Evolutionary conservation across 2,329 filamentous ascomycete genomes (phyloP).

Genomic region (Neonectria coccinea): DNA sequence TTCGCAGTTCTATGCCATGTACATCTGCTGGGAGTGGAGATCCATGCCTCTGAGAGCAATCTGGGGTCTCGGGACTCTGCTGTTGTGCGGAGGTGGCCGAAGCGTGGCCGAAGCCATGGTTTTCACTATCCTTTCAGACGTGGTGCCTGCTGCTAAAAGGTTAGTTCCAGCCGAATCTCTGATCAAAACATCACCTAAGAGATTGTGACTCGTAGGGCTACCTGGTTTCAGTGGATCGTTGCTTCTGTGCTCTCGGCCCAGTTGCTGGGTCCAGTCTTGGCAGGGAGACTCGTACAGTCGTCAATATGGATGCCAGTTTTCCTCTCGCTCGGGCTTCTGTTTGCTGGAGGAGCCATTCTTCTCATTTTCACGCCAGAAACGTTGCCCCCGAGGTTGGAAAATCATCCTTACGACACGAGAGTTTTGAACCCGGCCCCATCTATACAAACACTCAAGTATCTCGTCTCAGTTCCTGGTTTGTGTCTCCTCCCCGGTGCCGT

Average conservation of each 20-base stretch:
- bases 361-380: slow-evolving; percentile 40
- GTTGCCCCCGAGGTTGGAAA: slow-evolving; percentile 12
- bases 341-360: slow-evolving; percentile 32
- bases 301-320: slow-evolving; percentile 40
- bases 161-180: slow-evolving; percentile 1
- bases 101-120: slow-evolving; percentile 45
- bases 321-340: slow-evolving; percentile 36
- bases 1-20: slow-evolving; percentile 37
- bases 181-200: background rate
- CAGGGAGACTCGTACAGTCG: slow-evolving; percentile 29
- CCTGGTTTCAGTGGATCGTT: slow-evolving; percentile 43
- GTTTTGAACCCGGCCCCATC: slow-evolving; percentile 6
- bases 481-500: slow-evolving; percentile 42
- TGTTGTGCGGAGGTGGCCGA: slow-evolving; percentile 44
- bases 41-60: slow-evolving; percentile 40
- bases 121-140: slow-evolving; percentile 44
- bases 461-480: slow-evolving; percentile 37
- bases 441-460: slow-evolving; percentile 21
- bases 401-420: slow-evolving; percentile 1
- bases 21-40: slow-evolving; percentile 37
- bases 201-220: slow-evolving; percentile 30
- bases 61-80: slow-evolving; percentile 38
- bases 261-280: slow-evolving; percentile 37
- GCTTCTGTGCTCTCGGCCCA: slow-evolving; percentile 39
- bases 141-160: slow-evolving; percentile 32